These are phyloP conservation scores for Mercurialis annua DNA, from an alignment of 345 rosid species.

Conservation along the genomic window DNA sequence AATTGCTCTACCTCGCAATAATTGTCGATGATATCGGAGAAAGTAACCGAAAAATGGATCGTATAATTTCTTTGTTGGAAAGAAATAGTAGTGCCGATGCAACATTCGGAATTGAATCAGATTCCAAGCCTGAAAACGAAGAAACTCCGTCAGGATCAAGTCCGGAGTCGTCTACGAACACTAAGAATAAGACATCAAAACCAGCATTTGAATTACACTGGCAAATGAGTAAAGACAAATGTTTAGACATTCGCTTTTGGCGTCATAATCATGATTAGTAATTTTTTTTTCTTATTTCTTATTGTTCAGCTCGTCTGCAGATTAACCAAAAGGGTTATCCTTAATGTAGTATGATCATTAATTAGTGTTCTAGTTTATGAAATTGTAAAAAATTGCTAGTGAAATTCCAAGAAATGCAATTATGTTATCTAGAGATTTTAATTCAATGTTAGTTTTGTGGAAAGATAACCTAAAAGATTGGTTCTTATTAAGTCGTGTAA, in stretches of 20 bases:
- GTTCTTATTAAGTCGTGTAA: too few relatives aligned
- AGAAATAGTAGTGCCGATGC: not conserved
- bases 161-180: not conserved
- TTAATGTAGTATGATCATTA: too few relatives aligned
- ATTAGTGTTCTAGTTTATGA: not conserved
- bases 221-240: not conserved
- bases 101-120: not conserved
- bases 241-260: not conserved
- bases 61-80: not conserved
- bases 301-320: not conserved
- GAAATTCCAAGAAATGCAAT: too few relatives aligned
- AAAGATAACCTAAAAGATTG: too few relatives aligned
- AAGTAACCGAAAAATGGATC: not conserved
- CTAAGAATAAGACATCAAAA: not conserved
- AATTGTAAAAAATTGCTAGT: not conserved
- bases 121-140: not conserved
- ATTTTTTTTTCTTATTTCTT: too few relatives aligned
- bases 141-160: slow-evolving; percentile 12
- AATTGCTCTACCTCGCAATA: not conserved
- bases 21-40: not conserved
- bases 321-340: too few relatives aligned
- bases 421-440: too few relatives aligned
- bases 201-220: not conserved
- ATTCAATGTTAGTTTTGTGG: too few relatives aligned
- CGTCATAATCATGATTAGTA: not conserved